These are phyloP conservation scores for Ceratocystis variospora DNA, from an alignment of 2,329 filamentous ascomycete genomes.

Conservation along the genomic window DNA sequence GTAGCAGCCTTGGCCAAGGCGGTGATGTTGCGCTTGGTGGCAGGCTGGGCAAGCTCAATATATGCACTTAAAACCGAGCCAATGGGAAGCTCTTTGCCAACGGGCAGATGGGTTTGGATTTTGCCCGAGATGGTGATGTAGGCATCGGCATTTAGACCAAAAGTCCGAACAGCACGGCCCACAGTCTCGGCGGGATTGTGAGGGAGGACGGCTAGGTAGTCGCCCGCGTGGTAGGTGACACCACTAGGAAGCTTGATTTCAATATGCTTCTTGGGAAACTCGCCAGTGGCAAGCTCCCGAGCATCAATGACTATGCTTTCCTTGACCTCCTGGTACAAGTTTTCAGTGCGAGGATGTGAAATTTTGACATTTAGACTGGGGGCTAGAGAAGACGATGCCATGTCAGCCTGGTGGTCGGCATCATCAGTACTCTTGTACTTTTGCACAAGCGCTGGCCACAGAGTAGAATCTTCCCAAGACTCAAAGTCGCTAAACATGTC, in stretches of 20 bases:
- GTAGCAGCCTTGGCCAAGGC: conserved; percentile 36
- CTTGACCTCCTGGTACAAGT: conserved; percentile 49
- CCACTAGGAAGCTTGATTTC: conserved; percentile 53
- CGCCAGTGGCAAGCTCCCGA: conserved; percentile 36
- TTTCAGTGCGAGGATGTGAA: conserved; percentile 39
- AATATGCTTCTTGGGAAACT: conserved; percentile 48
- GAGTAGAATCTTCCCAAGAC: conserved; percentile 46
- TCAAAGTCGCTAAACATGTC: conserved; percentile 58
- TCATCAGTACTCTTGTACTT: conserved; percentile 36
- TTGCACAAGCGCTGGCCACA: conserved; percentile 38
- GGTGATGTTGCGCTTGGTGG: conserved; percentile 45
- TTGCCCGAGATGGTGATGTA: conserved; percentile 46
- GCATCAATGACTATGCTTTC: conserved; percentile 46
- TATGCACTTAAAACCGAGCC: conserved; percentile 53
- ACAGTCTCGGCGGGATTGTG: conserved; percentile 52
- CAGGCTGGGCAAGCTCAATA: conserved; percentile 58
- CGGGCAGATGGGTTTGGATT: conserved; percentile 40
- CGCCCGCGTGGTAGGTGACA: conserved; percentile 55
- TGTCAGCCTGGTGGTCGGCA: conserved; percentile 10
- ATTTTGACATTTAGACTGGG: conserved; percentile 34
- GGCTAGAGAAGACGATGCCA: neutral
- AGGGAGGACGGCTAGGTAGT: conserved; percentile 63
- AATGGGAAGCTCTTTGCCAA: conserved; percentile 43
- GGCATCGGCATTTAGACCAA: conserved; percentile 55
- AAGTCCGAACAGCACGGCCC: conserved; percentile 48